Base-by-base conservation (phyloP, 192 early-diverging fungal genomes). In the Backusella parvicylindrica region DNA sequence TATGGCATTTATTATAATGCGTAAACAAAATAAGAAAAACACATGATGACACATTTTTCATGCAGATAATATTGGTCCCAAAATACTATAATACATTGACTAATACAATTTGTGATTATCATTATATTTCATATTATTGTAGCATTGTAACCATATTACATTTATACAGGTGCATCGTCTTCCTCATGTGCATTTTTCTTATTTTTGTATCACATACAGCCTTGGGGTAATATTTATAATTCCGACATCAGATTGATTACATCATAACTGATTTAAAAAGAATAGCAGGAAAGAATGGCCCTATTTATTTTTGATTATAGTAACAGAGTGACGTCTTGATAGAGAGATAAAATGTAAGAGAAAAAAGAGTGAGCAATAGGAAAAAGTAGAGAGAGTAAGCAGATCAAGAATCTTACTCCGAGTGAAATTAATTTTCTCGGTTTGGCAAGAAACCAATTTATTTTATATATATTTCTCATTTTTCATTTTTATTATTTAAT, bases 351-450 rank as follows among this genome's bases (percentile, higher is more conserved):
- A 18, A 47, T n/a, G n/a, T n/a, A n/a, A n/a, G n/a, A n/a, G n/a
- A n/a, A n/a, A n/a, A n/a, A n/a, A n/a, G n/a, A n/a, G n/a, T n/a
- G n/a, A n/a, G n/a, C n/a, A 37, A 37, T 37, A 6, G 36, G 36
- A 53, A 56, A 56, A 23, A 11, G 1, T 12, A 11, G 8, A 26
- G 21, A 1, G 26, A 56, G 37, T 38, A 56, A 23, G 53, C 11
- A 56, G 53, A 56, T 56, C 53, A 56, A 56, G 23, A 56, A 56
- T 56, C n/a, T 21, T 23, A 8, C 53, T 56, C 53, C 53, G 53
- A 56, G 53, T 56, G 53, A 56, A 56, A 56, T 56, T 56, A 23
- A 56, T 56, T 47, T 56, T 56, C 53, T 56, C 23, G 53, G 53
- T 56, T 56, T 56, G 53, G 53, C 11, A 56, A 69, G 68, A 41